Base-by-base conservation (phyloP, 1,284 basidiomycete species). In the Ceratobasidium sp. region DNA sequence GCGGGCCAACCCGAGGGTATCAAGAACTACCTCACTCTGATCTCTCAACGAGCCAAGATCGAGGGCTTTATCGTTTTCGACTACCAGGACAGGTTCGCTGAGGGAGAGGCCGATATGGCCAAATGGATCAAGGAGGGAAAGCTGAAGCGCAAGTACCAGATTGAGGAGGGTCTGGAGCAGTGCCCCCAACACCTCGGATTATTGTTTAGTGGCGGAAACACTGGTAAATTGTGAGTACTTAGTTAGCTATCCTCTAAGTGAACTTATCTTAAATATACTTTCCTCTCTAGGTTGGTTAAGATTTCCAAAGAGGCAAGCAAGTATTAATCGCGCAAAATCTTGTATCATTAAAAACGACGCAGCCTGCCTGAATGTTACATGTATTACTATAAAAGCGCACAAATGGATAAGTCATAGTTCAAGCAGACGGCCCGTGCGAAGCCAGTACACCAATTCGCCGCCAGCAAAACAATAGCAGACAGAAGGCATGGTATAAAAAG, bases 151-250 rank as follows among this genome's bases (percentile, higher is more conserved):
- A 91, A 92, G 78, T 96, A 94, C 83, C 91, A 94, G 79, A 84
- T 95, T 53, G 87, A 93, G 1, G 86, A 93, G 73, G 93, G 93
- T 0, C 83, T 96, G 41, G 89, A 92, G 75, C 88, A 90, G 69
- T 92, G 92, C 33, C 91, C 93, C 0, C 83, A 85, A 15, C 89
- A 91, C 3, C 82, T 96, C 73, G 87, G 87, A 11, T 83, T 93
- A 82, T 84, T 97, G 41, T 96, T 90, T 83, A 88, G 82, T 0
- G 94, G 94, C n/a, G 90, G 87, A 36, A 96, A 96, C 80, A 90
- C 87, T 0, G 94, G 95, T 44, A 96, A 97, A 84, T 82, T 95
- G 90, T 92, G 79, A 79, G 93, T 88, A 5, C n/a, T 29, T 54
- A 3, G 56, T 51, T 47, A 44, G 3, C 24, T 57, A 1, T 9